Conservation (phyloP, 108 stramenopile species). For the Conticribra weissflogii region DNA sequence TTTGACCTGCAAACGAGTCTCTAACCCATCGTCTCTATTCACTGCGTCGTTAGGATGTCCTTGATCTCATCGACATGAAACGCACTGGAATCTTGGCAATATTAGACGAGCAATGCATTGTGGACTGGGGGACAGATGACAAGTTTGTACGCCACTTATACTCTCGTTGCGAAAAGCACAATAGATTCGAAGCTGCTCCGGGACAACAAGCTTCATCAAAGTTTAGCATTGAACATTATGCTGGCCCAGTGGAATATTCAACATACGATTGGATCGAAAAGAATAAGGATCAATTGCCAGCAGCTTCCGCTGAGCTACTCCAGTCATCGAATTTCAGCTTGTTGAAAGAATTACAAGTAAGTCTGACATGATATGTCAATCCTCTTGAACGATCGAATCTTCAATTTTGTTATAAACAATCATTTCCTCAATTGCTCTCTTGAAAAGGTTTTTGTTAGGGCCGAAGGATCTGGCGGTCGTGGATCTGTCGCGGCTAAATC, state of each 20-base stretch:
- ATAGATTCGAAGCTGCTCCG: slow-evolving; percentile 60
- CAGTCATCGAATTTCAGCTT: slow-evolving; percentile 63
- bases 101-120: slow-evolving; percentile 96
- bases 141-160: slow-evolving; percentile 78
- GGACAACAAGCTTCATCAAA: slow-evolving; percentile 60
- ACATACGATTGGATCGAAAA: slow-evolving; percentile 85
- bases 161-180: slow-evolving; percentile 62
- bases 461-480: slow-evolving; percentile 65
- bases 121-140: slow-evolving; percentile 88
- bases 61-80: slow-evolving; percentile 93
- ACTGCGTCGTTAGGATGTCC: slow-evolving; percentile 12
- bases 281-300: slow-evolving; percentile 87
- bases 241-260: slow-evolving; percentile 91
- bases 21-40: not conserved
- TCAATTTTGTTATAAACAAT: not conserved
- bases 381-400: slow-evolving; percentile 17
- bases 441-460: slow-evolving; percentile 49
- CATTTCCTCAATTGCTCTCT: too few species aligned
- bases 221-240: slow-evolving; percentile 96
- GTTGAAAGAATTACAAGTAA: slow-evolving; percentile 45
- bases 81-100: slow-evolving; percentile 88
- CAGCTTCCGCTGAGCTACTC: slow-evolving; percentile 75
- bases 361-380: not conserved
- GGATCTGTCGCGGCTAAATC: slow-evolving; percentile 66
- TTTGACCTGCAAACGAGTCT: not conserved